Evolutionary conservation across 163 green algal genomes (phyloP).

Genomic region (Scenedesmus sp.): DNA sequence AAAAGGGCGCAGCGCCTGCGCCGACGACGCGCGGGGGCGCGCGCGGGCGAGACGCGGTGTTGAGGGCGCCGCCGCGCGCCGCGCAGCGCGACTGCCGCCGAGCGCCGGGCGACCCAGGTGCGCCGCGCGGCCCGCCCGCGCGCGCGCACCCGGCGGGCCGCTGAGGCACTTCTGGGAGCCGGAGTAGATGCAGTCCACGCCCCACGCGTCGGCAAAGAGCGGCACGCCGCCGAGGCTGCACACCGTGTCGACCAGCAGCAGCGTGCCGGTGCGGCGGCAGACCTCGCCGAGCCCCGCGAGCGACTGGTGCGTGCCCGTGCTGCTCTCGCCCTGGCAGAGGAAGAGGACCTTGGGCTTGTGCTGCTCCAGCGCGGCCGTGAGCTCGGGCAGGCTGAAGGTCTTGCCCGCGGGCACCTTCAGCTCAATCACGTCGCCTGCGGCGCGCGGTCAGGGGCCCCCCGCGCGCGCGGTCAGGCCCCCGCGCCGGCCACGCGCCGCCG

Average conservation of each 20-base stretch:
- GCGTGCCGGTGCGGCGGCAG: constrained; percentile 77
- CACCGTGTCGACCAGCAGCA: constrained; percentile 96
- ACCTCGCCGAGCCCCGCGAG: constrained; percentile 89
- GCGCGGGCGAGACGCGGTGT: neutral
- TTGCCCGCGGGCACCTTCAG: constrained; percentile 70
- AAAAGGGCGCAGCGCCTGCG: constrained; percentile 64
- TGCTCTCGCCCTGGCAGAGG: constrained; percentile 91
- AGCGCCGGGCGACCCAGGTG: too few relatives aligned
- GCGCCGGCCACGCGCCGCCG: too few relatives aligned
- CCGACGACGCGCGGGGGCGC: neutral
- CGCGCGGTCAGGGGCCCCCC: constrained; percentile 66
- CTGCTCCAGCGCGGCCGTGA: constrained; percentile 71
- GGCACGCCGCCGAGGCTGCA: constrained; percentile 94
- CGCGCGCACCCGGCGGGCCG: constrained; percentile 75
- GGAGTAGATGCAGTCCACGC: constrained; percentile 91
- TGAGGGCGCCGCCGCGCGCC: neutral
- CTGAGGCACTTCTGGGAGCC: constrained; percentile 92
- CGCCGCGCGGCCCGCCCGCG: too few relatives aligned
- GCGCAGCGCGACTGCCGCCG: too few relatives aligned
- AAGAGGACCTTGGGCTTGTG: constrained; percentile 90
- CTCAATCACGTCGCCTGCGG: constrained; percentile 77
- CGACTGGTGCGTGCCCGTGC: constrained; percentile 85
- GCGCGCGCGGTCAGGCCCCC: constrained; percentile 78
- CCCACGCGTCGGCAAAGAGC: constrained; percentile 84
- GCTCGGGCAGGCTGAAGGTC: constrained; percentile 70